Base-by-base conservation (phyloP, 2,329 filamentous ascomycete species). In the Lomentospora prolificans region DNA sequence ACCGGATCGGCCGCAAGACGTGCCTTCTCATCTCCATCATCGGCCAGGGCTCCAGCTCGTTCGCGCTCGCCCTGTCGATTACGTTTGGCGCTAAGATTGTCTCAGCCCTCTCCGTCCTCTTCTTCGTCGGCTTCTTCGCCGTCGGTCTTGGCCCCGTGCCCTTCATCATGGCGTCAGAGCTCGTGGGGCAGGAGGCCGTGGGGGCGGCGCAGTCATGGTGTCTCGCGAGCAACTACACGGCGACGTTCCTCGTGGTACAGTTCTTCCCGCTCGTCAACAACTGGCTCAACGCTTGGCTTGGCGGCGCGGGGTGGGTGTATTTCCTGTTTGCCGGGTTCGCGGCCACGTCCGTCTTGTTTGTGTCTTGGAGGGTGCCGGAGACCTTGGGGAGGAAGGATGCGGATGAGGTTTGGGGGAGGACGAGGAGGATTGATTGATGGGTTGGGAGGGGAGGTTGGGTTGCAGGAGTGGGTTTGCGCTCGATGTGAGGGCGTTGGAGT, bases 61-160 rank as follows among this genome's bases (percentile, higher is more conserved):
- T 95, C 0, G 74, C 86, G 0, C 78, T 99, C 1, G 92, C 89
- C 0, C 68, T 95, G 4, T 89, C 89, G 2, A 95, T 99, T 58
- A 78, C 86, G 51, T 82, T 82, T 60, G 79, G 80, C 25, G 70
- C 87, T 61, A 86, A 91, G 64, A 71, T 88, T 2, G 72, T 96
- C 10, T 95, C 90, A 0, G 91, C 90, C 0, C 65, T 95, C 0
- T 83, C 89, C 0, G 90, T 95, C 0, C 75, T 96, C 9, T 72
- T 86, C 25, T 99, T 97, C 64, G 94, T 97, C 2, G 86, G 82
- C 3, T 90, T 87, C 65, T 99, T 96, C 63, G 94, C 89, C 0
- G 80, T 96, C 12, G 94, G 94, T 0, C 79, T 99, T 0, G 94
- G 94, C 0, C 94, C 94, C 0, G 89, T 99, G 0, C 94, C 94